Evolutionary conservation across 768 basidiomycete genomes (phyloP).

Genomic region (Mycena amicta): DNA sequence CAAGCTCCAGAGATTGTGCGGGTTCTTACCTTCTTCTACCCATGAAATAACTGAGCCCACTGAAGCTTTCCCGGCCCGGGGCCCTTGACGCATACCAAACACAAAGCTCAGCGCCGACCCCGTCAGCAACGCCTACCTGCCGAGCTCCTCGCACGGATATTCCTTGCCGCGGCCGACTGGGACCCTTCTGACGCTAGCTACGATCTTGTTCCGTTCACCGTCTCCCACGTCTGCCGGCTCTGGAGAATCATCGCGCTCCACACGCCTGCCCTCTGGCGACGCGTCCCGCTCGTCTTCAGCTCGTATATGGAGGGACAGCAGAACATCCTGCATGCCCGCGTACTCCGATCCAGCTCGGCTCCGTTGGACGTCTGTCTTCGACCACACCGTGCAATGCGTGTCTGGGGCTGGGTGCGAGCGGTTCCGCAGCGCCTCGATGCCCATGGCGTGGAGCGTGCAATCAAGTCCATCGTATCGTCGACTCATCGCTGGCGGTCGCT

Average conservation of each 20-base stretch:
- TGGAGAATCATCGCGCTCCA: constrained; percentile 67
- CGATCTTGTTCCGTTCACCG: constrained; percentile 55
- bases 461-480: constrained; percentile 57
- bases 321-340: constrained; percentile 42
- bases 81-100: constrained; percentile 2
- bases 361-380: constrained; percentile 38
- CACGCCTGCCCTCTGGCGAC: constrained; percentile 67
- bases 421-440: constrained; percentile 22
- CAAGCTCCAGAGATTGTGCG: not conserved
- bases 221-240: constrained; percentile 69
- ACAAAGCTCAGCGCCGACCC: constrained; percentile 11
- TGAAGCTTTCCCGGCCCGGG: constrained; percentile 16
- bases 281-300: constrained; percentile 51
- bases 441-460: constrained; percentile 58
- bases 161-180: constrained; percentile 59
- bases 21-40: not conserved
- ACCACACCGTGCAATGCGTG: constrained; percentile 49
- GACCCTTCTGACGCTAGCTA: constrained; percentile 27
- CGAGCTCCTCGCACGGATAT: constrained; percentile 67
- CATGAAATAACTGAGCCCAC: not conserved
- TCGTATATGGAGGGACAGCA: constrained; percentile 65
- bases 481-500: constrained; percentile 65
- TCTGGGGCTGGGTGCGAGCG: not conserved
- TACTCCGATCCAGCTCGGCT: constrained; percentile 25
- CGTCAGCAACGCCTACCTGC: constrained; percentile 41